Conservation (phyloP, 805 yeast species). For the Teunomyces pallodes region DNA sequence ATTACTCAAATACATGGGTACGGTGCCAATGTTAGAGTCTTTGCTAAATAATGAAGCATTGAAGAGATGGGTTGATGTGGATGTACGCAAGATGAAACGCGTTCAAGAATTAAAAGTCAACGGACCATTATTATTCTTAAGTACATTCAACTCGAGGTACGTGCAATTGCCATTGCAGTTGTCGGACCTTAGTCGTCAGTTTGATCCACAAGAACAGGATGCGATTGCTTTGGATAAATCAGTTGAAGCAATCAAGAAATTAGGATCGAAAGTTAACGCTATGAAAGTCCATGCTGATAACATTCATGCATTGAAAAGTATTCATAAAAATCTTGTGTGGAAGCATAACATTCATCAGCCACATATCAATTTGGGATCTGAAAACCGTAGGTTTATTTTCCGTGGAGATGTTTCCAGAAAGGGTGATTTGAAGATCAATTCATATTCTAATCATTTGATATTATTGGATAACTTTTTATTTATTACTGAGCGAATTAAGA, state of each 20-base stretch:
- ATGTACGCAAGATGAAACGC: conserved; percentile 49
- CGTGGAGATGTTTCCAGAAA: conserved; percentile 60
- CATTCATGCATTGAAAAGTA: conserved; percentile 49
- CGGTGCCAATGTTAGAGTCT: conserved; percentile 59
- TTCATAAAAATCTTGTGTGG: conserved; percentile 56
- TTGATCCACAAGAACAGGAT: conserved; percentile 47
- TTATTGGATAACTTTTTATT: conserved; percentile 70
- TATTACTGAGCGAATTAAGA: conserved; percentile 55
- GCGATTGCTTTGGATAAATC: conserved; percentile 50
- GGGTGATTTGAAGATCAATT: conserved; percentile 63
- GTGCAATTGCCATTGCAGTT: conserved; percentile 61
- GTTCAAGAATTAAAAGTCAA: conserved; percentile 44
- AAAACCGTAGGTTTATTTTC: conserved; percentile 53
- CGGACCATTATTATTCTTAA: conserved; percentile 37
- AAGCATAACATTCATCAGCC: conserved; percentile 43
- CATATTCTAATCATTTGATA: conserved; percentile 50
- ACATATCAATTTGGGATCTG: conserved; percentile 30
- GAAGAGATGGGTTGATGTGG: conserved; percentile 56
- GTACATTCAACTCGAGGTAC: conserved; percentile 44
- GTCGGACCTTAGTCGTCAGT: conserved; percentile 50
- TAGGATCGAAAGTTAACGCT: conserved; percentile 61
- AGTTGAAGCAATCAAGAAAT: conserved; percentile 48
- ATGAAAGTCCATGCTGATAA: conserved; percentile 62
- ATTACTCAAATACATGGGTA: conserved; percentile 57
- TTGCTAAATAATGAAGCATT: conserved; percentile 50